phyloP scores from a whole-genome alignment of 352 stramenopile genomes.

The Phytophthora syringae region DNA sequence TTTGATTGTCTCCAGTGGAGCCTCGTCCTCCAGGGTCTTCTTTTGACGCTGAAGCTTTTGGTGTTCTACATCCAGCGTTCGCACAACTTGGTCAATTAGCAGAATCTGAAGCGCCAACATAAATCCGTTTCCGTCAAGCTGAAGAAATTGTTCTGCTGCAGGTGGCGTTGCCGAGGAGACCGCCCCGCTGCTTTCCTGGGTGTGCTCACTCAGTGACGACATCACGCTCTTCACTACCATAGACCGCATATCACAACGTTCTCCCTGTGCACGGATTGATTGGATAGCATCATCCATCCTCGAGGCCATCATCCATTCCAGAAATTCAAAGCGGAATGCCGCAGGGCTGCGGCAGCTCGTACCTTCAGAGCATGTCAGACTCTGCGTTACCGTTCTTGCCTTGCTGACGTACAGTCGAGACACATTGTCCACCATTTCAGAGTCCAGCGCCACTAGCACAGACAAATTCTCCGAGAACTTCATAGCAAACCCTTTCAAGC shows the following conservation, averaged over 20 bases:
- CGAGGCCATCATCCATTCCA: conserved; percentile 83
- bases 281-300: conserved; percentile 69
- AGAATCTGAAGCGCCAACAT: conserved; percentile 86
- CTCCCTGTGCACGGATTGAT: conserved; percentile 66
- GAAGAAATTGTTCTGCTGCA: conserved; percentile 65
- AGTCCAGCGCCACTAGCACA: conserved; percentile 75
- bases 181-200: conserved; percentile 7
- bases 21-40: conserved; percentile 29
- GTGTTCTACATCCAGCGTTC: conserved; percentile 57
- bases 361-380: conserved; percentile 70
- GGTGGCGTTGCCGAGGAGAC: conserved; percentile 13
- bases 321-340: conserved; percentile 82
- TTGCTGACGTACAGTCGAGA: conserved; percentile 83
- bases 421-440: conserved; percentile 78
- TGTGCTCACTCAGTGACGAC: conserved; percentile 49
- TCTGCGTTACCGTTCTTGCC: conserved; percentile 71
- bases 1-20: not conserved
- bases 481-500: conserved; percentile 66
- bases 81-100: conserved; percentile 82
- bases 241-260: conserved; percentile 76
- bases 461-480: conserved; percentile 89
- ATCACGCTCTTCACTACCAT: conserved; percentile 67
- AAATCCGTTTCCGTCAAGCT: conserved; percentile 67
- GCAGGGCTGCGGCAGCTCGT: conserved; percentile 71
- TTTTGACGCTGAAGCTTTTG: conserved; percentile 50